phyloP scores from a whole-genome alignment of 495 filamentous ascomycete species.

The Podospora pseudocomata region DNA sequence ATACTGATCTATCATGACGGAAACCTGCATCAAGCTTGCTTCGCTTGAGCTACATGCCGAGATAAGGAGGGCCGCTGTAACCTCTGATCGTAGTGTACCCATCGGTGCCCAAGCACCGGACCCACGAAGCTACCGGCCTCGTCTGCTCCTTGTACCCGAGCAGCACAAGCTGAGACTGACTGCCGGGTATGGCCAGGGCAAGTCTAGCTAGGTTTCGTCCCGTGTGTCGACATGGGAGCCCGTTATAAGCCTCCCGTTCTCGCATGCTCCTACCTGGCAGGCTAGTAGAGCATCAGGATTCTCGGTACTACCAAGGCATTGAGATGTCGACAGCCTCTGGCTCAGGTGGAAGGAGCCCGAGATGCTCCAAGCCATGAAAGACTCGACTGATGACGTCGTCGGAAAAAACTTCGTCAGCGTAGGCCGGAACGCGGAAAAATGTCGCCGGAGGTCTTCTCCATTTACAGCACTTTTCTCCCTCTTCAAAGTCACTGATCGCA shows the following conservation, averaged over 20 bases:
- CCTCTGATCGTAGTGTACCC: neutral
- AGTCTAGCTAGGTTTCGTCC: neutral
- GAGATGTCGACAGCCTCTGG: neutral
- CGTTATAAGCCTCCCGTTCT: neutral
- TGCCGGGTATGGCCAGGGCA: neutral
- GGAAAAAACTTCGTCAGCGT: neutral
- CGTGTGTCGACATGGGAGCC: neutral
- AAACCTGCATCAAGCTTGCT: neutral
- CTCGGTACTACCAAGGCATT: neutral
- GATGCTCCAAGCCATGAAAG: neutral
- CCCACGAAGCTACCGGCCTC: neutral
- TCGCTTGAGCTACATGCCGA: neutral
- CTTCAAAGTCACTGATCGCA: constrained; percentile 17
- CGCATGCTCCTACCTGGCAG: neutral
- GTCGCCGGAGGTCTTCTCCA: constrained; percentile 19
- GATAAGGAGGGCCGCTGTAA: neutral
- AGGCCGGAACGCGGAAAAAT: constrained; percentile 3
- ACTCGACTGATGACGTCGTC: neutral
- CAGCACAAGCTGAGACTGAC: neutral
- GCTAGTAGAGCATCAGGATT: neutral
- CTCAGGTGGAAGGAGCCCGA: neutral
- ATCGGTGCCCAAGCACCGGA: neutral
- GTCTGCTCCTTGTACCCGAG: neutral
- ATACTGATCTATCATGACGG: neutral
- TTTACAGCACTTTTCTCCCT: constrained; percentile 3